Conservation (phyloP, 1,284 basidiomycete genomes). For the Schizopora paradoxa region DNA sequence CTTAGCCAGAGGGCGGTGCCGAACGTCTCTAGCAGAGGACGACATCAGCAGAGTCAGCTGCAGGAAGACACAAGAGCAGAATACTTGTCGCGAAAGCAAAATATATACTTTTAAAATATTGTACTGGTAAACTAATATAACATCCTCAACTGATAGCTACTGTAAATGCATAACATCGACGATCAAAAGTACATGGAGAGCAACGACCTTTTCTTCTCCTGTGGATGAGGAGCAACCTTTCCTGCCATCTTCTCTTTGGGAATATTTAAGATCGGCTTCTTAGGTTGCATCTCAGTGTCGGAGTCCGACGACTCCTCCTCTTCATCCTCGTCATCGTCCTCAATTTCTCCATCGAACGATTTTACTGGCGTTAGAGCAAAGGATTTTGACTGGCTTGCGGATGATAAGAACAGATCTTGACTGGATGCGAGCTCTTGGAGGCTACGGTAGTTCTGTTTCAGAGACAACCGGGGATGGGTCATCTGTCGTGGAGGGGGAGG, state of each 20-base stretch:
- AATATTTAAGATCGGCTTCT: too few relatives aligned
- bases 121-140: too few relatives aligned
- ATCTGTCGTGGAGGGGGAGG: constrained; percentile 22
- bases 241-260: constrained; percentile 54
- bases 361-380: constrained; percentile 19
- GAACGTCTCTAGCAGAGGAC: too few relatives aligned
- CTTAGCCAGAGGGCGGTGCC: too few relatives aligned
- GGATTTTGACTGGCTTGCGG: constrained; percentile 24
- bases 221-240: constrained; percentile 22
- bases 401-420: constrained; percentile 32
- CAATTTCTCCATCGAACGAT: constrained; percentile 31
- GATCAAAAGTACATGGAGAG: not conserved
- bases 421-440: constrained; percentile 51
- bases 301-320: constrained; percentile 36
- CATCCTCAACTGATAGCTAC: too few relatives aligned
- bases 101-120: too few relatives aligned
- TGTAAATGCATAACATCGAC: too few relatives aligned
- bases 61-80: too few relatives aligned
- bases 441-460: constrained; percentile 34
- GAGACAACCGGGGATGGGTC: constrained; percentile 25
- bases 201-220: constrained; percentile 23
- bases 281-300: constrained; percentile 40
- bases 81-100: too few relatives aligned
- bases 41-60: too few relatives aligned
- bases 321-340: constrained; percentile 31